phyloP scores from a whole-genome alignment of 148 eudicot genomes.

The Pouteria glomerata region DNA sequence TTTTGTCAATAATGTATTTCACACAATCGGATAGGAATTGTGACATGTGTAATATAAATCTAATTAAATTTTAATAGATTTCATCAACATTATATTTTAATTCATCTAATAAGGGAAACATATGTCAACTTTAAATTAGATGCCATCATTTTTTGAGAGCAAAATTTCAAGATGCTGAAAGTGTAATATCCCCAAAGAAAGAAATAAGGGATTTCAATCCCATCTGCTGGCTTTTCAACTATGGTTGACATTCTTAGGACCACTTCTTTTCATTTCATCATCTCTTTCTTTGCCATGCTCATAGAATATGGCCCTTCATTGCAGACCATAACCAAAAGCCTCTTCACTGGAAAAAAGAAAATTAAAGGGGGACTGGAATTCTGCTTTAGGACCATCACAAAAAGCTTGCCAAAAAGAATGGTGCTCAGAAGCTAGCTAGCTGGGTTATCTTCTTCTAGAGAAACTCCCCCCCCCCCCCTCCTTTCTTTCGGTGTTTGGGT shows the following conservation, averaged over 20 bases:
- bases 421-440: not conserved
- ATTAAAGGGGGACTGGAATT: not conserved
- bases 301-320: not conserved
- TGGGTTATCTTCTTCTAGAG: not conserved
- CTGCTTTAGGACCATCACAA: not conserved
- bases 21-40: too few relatives aligned
- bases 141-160: too few relatives aligned
- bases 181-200: not conserved
- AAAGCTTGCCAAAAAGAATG: not conserved
- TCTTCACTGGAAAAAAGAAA: not conserved
- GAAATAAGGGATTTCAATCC: not conserved
- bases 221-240: constrained; percentile 1
- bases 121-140: too few relatives aligned
- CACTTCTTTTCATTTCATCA: not conserved
- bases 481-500: too few relatives aligned
- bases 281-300: not conserved
- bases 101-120: too few relatives aligned
- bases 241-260: constrained; percentile 13
- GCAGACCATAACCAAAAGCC: not conserved
- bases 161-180: not conserved
- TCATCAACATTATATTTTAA: too few relatives aligned
- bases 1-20: too few relatives aligned
- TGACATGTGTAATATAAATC: too few relatives aligned
- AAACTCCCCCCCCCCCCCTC: too few relatives aligned
- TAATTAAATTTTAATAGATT: too few relatives aligned